Evolutionary conservation across 495 filamentous ascomycete species (phyloP), one percentile per base, ranked within the genome.

Genomic region (Tetracladium setigerum): DNA sequence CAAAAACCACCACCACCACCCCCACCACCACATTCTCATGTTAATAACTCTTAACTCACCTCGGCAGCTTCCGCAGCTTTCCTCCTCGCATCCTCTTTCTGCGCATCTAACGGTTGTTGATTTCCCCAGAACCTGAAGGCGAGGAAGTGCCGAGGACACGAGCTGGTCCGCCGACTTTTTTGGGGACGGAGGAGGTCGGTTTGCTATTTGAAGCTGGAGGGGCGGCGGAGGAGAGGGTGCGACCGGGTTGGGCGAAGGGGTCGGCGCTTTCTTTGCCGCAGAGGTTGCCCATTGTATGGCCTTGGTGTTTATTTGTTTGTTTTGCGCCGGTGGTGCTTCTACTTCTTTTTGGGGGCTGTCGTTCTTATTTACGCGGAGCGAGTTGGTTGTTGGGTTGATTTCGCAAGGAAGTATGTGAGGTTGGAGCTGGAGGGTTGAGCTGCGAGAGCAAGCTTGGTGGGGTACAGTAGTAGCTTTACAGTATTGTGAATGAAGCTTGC

Each of bases 21-120:
- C 22, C 22, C 22, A 7, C n/a, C n/a, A n/a, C n/a, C n/a, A n/a
- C n/a, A n/a, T n/a, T n/a, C n/a, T n/a, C n/a, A n/a, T n/a, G n/a
- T n/a, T n/a, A n/a, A n/a, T n/a, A n/a, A n/a, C n/a, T n/a, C n/a
- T n/a, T n/a, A 10, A 64, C 72, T 16, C 65, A 86, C 83, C 77
- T 86, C 79, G 12, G 83, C 84, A 16, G 85, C 84, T 37, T 74
- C 69, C 0, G 82, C 83, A 0, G 84, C 83, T 51, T 76, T 78
- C 44, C 58, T 63, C 53, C 73, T 68, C 31, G 76, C 79, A 40
- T 83, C 77, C 22, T 66, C 68, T 12, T 51, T 51, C 36, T 51
- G 64, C 31, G 35, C 11, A 27, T 27, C 22, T 27, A 7, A 3
- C 22, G 3, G 22, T 7, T 27, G 22, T 27, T 27, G 9, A 41